Percentiles rank a stretch among this genome's conserved stretches.
Conservation (phyloP, 2,329 filamentous ascomycete genomes). For the Fusarium sp. region DNA sequence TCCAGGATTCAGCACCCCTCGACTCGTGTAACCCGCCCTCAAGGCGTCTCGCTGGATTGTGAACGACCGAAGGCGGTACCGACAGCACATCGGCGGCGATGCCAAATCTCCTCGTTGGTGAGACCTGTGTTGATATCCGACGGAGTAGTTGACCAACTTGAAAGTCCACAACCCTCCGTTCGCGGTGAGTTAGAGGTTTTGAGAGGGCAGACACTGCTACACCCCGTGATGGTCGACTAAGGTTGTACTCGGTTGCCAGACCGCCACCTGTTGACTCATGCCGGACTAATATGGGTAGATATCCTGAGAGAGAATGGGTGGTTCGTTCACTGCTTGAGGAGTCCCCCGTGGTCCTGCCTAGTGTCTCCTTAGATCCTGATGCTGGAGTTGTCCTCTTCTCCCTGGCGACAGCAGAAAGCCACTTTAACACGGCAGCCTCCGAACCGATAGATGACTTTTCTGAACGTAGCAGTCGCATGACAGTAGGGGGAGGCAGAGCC, state of each 20-base stretch:
- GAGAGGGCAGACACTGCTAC: constrained; percentile 52
- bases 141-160: constrained; percentile 62
- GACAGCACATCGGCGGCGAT: constrained; percentile 43
- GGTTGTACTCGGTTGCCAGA: constrained; percentile 55
- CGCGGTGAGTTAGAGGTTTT: constrained; percentile 47
- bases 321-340: not conserved
- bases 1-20: constrained; percentile 60
- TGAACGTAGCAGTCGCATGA: constrained; percentile 59
- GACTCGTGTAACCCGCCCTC: constrained; percentile 41
- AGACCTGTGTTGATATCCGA: constrained; percentile 56
- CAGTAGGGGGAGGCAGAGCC: constrained; percentile 56
- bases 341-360: not conserved
- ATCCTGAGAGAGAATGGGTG: constrained; percentile 41
- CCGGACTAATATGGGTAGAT: constrained; percentile 56
- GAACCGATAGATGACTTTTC: constrained; percentile 59
- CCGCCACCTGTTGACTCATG: constrained; percentile 49
- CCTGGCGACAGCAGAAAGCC: constrained; percentile 51
- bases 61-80: constrained; percentile 31
- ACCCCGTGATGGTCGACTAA: constrained; percentile 55
- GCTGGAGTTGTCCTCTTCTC: constrained; percentile 21
- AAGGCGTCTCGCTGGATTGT: constrained; percentile 28
- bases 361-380: constrained; percentile 7
- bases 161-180: constrained; percentile 56
- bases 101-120: constrained; percentile 63
- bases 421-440: constrained; percentile 59